Evolutionary conservation across 1,284 basidiomycete genomes (phyloP), one percentile per base, ranked within the genome.

Genomic region (Omphalotus olearius): DNA sequence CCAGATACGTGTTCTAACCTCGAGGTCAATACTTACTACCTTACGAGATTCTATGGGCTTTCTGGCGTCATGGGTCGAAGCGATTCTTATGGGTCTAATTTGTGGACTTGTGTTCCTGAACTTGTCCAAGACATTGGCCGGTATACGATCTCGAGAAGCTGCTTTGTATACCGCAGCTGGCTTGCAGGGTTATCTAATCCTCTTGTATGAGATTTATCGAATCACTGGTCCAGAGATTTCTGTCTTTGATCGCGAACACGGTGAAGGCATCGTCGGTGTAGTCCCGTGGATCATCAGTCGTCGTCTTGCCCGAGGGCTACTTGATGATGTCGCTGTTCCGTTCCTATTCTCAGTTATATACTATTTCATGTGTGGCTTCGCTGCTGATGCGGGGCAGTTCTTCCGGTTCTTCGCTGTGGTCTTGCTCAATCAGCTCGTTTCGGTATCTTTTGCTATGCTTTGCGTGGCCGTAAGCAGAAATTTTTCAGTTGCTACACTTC

Each of bases 201-300:
- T 57, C 6, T 37, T 59, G n/a, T 57, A 54, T 25, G 56, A 57
- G 26, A 49, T 52, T 20, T 59, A 53, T 23, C 58, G 56, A 9
- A 41, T 56, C 16, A 51, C 56, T 4, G 51, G 51, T 23, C 48
- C 51, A 23, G 47, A 52, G n/a, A 43, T 78, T 14, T 60, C 71
- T 51, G 67, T 76, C 42, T 78, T 78, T 48, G 75, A 78, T 55
- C 69, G 75, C 6, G 74, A 78, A 55, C 64, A 67, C 20, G 73
- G 74, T 50, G 73, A 73, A 53, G 57, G 64, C 13, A 42, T 57
- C 38, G 41, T 54, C 23, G 47, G 39, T 23, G 50, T 56, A 14
- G 26, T 55, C 17, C 45, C 53, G 4, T 56, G 58, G 53, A 40
- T 58, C 13, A 37, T 57, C 13, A 43, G 41, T 17, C 43, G 53